phyloP scores from a whole-genome alignment of 2,329 filamentous ascomycete species.

The Paraphaeosphaeria sporulosa region DNA sequence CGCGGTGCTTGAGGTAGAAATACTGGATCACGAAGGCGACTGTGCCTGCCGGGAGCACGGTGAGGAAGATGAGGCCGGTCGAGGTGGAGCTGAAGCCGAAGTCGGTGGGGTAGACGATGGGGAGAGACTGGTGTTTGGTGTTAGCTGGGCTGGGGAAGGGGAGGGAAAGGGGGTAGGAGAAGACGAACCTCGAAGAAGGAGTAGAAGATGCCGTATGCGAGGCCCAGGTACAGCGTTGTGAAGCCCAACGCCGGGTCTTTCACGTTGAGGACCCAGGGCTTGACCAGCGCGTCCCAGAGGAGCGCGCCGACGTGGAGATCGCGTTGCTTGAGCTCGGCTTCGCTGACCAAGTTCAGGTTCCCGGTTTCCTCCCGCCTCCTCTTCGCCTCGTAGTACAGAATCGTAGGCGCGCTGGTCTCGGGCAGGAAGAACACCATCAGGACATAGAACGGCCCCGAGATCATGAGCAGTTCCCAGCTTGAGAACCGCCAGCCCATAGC shows the following conservation, averaged over 20 bases:
- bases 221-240: constrained; percentile 83
- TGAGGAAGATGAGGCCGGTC: constrained; percentile 85
- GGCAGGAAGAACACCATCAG: constrained; percentile 83
- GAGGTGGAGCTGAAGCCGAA: constrained; percentile 77
- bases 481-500: constrained; percentile 79
- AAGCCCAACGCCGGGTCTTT: constrained; percentile 83
- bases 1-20: constrained; percentile 81
- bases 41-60: constrained; percentile 75
- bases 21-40: constrained; percentile 69
- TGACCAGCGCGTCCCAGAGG: constrained; percentile 62
- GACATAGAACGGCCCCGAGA: constrained; percentile 74
- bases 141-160: background rate
- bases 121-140: constrained; percentile 47
- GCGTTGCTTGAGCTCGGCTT: constrained; percentile 74
- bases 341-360: constrained; percentile 72
- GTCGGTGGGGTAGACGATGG: constrained; percentile 73
- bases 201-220: constrained; percentile 76
- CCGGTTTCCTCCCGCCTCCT: constrained; percentile 74
- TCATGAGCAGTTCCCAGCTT: constrained; percentile 83
- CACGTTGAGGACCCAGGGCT: constrained; percentile 87
- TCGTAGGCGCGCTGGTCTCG: constrained; percentile 80
- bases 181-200: constrained; percentile 71
- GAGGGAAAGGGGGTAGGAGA: too few species aligned
- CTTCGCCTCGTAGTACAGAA: constrained; percentile 65
- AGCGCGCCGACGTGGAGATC: constrained; percentile 45